Conservation (phyloP, 495 filamentous ascomycete species). For the Penicillium ochrochloron region DNA sequence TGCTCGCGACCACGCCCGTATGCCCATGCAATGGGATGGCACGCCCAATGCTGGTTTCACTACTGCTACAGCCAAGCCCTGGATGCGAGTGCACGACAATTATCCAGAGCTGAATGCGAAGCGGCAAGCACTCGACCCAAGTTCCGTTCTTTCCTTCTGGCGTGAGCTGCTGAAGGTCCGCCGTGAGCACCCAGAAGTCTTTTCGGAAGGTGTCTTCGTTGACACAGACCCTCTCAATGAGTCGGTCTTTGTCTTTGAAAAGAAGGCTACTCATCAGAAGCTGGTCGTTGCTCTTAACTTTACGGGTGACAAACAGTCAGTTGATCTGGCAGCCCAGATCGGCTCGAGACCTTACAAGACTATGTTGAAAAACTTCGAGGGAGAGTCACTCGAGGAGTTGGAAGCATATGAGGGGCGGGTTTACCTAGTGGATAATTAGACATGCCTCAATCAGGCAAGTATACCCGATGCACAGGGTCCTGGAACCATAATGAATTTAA, state of each 20-base stretch:
- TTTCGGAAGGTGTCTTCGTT: conserved; percentile 52
- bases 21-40: conserved; percentile 66
- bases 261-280: conserved; percentile 16
- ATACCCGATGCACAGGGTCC: neutral
- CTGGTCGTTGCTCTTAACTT: conserved; percentile 33
- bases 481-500: neutral
- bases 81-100: conserved; percentile 63
- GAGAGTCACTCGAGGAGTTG: conserved; percentile 18
- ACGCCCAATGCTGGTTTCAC: conserved; percentile 60
- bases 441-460: neutral
- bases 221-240: conserved; percentile 42
- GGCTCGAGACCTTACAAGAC: conserved; percentile 14
- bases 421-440: conserved; percentile 21
- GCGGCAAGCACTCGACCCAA: conserved; percentile 42
- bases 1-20: conserved; percentile 64
- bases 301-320: conserved; percentile 23
- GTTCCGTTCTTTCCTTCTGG: conserved; percentile 54
- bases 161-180: conserved; percentile 45
- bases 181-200: conserved; percentile 44
- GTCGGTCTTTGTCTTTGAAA: conserved; percentile 37
- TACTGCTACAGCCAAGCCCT: conserved; percentile 43
- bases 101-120: conserved; percentile 57
- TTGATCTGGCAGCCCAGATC: conserved; percentile 28
- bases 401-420: conserved; percentile 31
- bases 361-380: conserved; percentile 24